Conservation (phyloP, 2,329 filamentous ascomycete species). For the Hypoxylon sp. region DNA sequence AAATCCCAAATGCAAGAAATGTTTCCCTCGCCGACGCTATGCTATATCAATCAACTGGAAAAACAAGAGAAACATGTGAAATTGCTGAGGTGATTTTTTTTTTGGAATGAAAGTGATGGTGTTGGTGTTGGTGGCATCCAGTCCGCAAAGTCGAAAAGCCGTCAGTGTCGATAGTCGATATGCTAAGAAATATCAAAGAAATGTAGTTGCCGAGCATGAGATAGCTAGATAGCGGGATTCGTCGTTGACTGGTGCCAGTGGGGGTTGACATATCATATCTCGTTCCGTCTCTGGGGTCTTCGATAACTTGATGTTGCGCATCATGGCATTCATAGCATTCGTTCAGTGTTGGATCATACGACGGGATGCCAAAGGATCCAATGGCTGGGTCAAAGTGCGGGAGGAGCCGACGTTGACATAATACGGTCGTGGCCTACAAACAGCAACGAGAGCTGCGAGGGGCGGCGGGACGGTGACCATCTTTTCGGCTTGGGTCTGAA, state of each 20-base stretch:
- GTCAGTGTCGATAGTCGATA: conserved; percentile 23
- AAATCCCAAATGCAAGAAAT: conserved; percentile 42
- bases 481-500: conserved; percentile 56
- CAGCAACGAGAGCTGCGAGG: conserved; percentile 66
- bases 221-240: conserved; percentile 34
- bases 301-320: conserved; percentile 47
- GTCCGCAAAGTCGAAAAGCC: conserved; percentile 33
- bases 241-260: conserved; percentile 27
- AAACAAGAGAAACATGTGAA: conserved; percentile 28
- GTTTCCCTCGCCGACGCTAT: conserved; percentile 48
- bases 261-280: conserved; percentile 33
- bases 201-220: conserved; percentile 22
- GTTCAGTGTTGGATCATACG: conserved; percentile 32
- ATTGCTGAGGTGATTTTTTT: background rate
- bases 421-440: conserved; percentile 63
- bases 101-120: conserved; percentile 21
- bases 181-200: conserved; percentile 30
- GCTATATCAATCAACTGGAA: conserved; percentile 45
- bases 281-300: conserved; percentile 48
- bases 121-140: conserved; percentile 24
- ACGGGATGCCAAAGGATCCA: conserved; percentile 28
- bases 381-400: conserved; percentile 45
- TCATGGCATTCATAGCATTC: conserved; percentile 46
- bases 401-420: conserved; percentile 59
- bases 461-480: conserved; percentile 56